Conservation (phyloP, 1,284 basidiomycete species). For the Cystobasidium sp. region DNA sequence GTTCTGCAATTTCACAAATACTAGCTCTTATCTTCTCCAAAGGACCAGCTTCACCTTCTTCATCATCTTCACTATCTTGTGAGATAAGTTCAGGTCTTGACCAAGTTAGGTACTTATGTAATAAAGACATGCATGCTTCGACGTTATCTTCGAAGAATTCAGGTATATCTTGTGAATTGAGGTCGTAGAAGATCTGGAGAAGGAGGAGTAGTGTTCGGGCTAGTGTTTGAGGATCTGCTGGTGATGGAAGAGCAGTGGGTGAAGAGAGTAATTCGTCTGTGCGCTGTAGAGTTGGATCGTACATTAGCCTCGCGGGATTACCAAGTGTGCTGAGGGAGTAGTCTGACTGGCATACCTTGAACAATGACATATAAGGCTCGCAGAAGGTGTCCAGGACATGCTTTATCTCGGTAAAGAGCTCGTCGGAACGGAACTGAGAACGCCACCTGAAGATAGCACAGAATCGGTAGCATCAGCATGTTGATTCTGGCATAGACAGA, state of each 20-base stretch:
- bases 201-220: slow-evolving; percentile 77
- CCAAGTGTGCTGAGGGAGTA: background rate
- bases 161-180: slow-evolving; percentile 92
- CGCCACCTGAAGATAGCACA: slow-evolving; percentile 68
- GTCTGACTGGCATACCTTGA: slow-evolving; percentile 60
- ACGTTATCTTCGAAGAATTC: slow-evolving; percentile 91
- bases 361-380: slow-evolving; percentile 79
- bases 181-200: slow-evolving; percentile 88
- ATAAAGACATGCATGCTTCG: slow-evolving; percentile 75
- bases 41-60: slow-evolving; percentile 79
- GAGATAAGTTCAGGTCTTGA: slow-evolving; percentile 66
- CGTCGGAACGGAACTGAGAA: slow-evolving; percentile 82
- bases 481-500: background rate
- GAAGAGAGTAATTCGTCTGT: slow-evolving; percentile 60
- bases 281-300: slow-evolving; percentile 51
- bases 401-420: slow-evolving; percentile 90
- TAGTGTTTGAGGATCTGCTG: slow-evolving; percentile 59
- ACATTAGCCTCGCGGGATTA: slow-evolving; percentile 44
- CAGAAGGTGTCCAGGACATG: slow-evolving; percentile 84
- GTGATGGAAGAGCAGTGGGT: slow-evolving; percentile 54
- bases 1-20: slow-evolving; percentile 89
- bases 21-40: slow-evolving; percentile 84
- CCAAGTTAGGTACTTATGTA: slow-evolving; percentile 80
- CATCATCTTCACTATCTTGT: slow-evolving; percentile 63
- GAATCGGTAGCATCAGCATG: background rate